These are phyloP conservation scores for Tolypocladium guangdongense DNA, from an alignment of 2,329 filamentous ascomycete genomes.

Conservation along the genomic window DNA sequence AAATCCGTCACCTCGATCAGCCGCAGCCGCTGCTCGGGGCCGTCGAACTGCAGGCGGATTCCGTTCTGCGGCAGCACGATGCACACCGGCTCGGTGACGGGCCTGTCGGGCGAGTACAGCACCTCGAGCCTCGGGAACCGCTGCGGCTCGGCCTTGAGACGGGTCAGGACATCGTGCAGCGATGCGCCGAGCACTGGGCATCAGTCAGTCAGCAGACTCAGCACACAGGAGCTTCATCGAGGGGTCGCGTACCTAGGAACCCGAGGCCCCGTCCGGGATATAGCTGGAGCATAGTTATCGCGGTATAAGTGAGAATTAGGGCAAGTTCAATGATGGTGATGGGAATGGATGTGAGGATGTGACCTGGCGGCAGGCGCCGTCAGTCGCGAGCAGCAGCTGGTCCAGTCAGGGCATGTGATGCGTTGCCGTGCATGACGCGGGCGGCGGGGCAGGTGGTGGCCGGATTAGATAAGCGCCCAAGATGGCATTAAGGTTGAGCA, in stretches of 20 bases:
- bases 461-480: not conserved
- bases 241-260: slow-evolving; percentile 34
- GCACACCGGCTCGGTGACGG: slow-evolving; percentile 64
- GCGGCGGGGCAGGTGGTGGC: not conserved
- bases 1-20: slow-evolving; percentile 90
- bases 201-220: slow-evolving; percentile 48
- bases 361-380: not conserved
- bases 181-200: slow-evolving; percentile 88
- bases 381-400: not conserved
- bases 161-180: slow-evolving; percentile 78
- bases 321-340: not conserved
- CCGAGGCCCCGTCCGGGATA: slow-evolving; percentile 56
- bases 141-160: slow-evolving; percentile 78
- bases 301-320: too few relatives aligned
- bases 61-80: slow-evolving; percentile 76
- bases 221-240: not conserved
- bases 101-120: slow-evolving; percentile 63
- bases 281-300: slow-evolving; percentile 32
- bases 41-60: slow-evolving; percentile 83
- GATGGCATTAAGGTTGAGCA: not conserved
- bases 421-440: not conserved
- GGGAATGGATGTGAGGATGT: not conserved
- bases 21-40: slow-evolving; percentile 79
- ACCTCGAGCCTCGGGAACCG: slow-evolving; percentile 76
- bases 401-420: slow-evolving; percentile 3